Percentiles rank a stretch among this genome's conserved stretches.
These are phyloP conservation scores for Neonectria hederae DNA, from an alignment of 2,329 filamentous ascomycete genomes.

Conservation along the genomic window DNA sequence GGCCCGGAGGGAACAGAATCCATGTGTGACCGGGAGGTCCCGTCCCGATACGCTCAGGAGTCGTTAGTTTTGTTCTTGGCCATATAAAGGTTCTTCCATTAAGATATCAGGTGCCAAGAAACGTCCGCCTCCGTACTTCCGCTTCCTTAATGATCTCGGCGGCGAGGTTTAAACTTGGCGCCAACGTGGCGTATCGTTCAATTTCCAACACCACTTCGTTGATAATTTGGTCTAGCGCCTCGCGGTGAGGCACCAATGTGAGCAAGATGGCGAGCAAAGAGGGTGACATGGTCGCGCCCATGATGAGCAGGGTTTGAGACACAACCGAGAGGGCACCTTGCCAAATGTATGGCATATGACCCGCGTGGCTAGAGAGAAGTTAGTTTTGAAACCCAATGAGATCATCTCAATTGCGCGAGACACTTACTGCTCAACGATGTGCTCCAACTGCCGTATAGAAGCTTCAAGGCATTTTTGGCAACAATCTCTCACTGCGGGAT, in stretches of 20 bases:
- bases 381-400: conserved; percentile 27
- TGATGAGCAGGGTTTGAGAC: conserved; percentile 81
- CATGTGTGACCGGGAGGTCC: not conserved
- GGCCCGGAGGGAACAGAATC: not conserved
- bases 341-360: conserved; percentile 87
- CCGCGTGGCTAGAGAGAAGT: conserved; percentile 68
- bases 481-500: conserved; percentile 77
- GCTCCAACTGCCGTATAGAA: conserved; percentile 80
- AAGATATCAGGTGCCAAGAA: conserved; percentile 59
- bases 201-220: conserved; percentile 80
- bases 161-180: conserved; percentile 79
- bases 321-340: conserved; percentile 86
- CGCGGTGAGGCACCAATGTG: conserved; percentile 63
- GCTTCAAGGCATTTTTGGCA: conserved; percentile 86
- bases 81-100: not conserved
- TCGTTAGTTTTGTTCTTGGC: not conserved
- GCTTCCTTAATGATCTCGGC: conserved; percentile 85
- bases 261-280: conserved; percentile 73
- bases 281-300: conserved; percentile 85
- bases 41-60: not conserved
- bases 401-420: not conserved
- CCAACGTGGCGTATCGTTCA: conserved; percentile 76
- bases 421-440: conserved; percentile 78
- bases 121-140: conserved; percentile 74
- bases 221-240: conserved; percentile 79